Percentiles rank a stretch among this genome's conserved stretches.
Evolutionary conservation across 331 rosid species (phyloP).

Genomic region (Quercus phellos): DNA sequence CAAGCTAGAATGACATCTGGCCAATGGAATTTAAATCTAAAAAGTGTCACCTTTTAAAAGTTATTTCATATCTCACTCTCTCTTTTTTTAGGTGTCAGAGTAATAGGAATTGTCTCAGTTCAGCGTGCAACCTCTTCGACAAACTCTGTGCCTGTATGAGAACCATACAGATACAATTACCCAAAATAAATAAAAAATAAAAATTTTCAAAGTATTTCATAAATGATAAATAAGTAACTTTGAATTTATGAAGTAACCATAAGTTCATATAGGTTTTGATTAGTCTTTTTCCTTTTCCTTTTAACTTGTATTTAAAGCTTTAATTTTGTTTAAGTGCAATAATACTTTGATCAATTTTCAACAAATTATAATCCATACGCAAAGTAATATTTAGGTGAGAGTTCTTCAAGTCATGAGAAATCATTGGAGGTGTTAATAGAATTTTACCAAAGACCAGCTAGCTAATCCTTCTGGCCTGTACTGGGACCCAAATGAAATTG

Average conservation of each 20-base stretch:
- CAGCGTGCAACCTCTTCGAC: constrained; percentile 21
- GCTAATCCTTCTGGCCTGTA: neutral
- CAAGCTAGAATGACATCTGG: constrained; percentile 43
- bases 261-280: neutral
- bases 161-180: neutral
- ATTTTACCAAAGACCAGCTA: neutral
- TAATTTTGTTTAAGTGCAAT: too few species aligned
- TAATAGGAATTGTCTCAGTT: neutral
- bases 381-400: neutral
- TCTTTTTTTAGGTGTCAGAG: neutral
- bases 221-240: neutral
- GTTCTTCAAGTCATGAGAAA: neutral
- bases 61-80: constrained; percentile 9
- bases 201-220: neutral
- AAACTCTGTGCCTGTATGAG: neutral
- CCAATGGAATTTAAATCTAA: constrained; percentile 29
- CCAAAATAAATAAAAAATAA: neutral
- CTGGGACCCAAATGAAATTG: too few species aligned
- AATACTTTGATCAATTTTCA: too few species aligned
- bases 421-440: neutral
- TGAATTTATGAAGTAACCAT: neutral
- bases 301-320: too few species aligned
- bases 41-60: constrained; percentile 16
- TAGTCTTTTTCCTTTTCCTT: too few species aligned
- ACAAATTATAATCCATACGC: too few species aligned